Conservation (phyloP, 2,329 filamentous ascomycete genomes). For the Colletotrichum orchidophilum region DNA sequence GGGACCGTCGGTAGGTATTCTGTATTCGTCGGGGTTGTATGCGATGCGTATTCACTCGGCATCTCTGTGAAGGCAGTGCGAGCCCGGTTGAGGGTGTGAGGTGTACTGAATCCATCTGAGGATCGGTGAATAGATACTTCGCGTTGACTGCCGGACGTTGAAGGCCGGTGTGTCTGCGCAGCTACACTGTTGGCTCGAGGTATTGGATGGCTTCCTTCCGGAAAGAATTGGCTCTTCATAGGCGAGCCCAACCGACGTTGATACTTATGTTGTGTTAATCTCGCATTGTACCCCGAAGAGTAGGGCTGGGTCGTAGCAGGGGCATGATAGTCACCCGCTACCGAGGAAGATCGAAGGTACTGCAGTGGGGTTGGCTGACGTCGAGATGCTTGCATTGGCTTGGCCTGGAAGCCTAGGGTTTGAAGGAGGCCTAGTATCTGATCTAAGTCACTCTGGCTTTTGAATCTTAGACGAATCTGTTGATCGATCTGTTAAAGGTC, state of each 20-base stretch:
- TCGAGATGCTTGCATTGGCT: background rate
- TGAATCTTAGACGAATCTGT: slow-evolving; percentile 4
- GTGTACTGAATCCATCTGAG: background rate
- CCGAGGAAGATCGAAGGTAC: background rate
- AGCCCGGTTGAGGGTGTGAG: background rate
- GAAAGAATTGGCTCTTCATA: background rate
- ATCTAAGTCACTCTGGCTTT: background rate
- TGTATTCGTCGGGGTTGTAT: background rate
- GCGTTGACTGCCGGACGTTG: background rate
- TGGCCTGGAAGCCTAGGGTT: background rate
- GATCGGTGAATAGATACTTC: background rate
- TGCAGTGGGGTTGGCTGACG: background rate
- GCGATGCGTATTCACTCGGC: background rate
- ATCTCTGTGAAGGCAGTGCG: background rate
- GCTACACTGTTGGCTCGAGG: background rate
- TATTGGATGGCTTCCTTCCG: background rate
- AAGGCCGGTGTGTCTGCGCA: background rate
- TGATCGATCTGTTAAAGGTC: background rate
- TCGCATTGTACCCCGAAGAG: background rate
- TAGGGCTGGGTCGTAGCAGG: background rate
- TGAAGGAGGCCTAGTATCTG: background rate
- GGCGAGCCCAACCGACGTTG: background rate
- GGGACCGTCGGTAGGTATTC: background rate
- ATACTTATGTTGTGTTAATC: background rate
- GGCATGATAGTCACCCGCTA: background rate